These are phyloP conservation scores for Trichosporon inkin DNA, from an alignment of 1,284 basidiomycete genomes.

Conservation along the genomic window DNA sequence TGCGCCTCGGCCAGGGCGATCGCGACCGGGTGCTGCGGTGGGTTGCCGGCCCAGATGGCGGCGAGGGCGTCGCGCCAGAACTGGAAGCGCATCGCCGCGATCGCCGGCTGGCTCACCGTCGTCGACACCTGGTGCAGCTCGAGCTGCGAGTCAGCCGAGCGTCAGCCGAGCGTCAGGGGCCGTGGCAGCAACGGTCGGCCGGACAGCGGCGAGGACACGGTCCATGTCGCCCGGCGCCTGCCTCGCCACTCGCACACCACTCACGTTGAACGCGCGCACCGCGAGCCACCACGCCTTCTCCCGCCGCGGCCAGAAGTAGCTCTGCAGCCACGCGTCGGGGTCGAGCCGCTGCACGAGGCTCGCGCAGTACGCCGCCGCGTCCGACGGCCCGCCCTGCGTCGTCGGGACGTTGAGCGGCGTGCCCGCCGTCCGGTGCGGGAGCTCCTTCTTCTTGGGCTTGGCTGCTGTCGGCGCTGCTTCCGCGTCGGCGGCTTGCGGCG, in stretches of 20 bases:
- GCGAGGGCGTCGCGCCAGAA: slow-evolving; percentile 88
- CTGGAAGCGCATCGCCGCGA: slow-evolving; percentile 84
- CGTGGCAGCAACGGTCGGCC: no score
- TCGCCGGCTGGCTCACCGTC: slow-evolving; percentile 67
- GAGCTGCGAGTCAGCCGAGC: slow-evolving; percentile 58
- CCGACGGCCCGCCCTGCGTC: slow-evolving; percentile 37
- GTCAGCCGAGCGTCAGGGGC: no score
- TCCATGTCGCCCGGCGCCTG: no score
- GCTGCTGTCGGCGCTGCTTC: not conserved
- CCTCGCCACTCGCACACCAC: slow-evolving; percentile 43
- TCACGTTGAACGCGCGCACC: slow-evolving; percentile 79
- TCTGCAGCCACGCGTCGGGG: slow-evolving; percentile 66
- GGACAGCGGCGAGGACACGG: no score
- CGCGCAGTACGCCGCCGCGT: slow-evolving; percentile 46
- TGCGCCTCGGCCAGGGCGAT: slow-evolving; percentile 65
- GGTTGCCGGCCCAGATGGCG: slow-evolving; percentile 52
- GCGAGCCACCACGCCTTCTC: slow-evolving; percentile 70
- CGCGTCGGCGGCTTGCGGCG: not conserved
- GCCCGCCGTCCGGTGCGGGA: slow-evolving; percentile 15
- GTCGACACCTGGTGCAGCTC: slow-evolving; percentile 80
- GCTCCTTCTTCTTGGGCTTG: not conserved
- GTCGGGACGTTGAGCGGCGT: slow-evolving; percentile 21
- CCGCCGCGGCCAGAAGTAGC: slow-evolving; percentile 68
- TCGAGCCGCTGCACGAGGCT: slow-evolving; percentile 48
- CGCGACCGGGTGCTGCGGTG: slow-evolving; percentile 74